Evolutionary conservation across 352 stramenopile species (phyloP).

Genomic region (Phytopythium sindhum): DNA sequence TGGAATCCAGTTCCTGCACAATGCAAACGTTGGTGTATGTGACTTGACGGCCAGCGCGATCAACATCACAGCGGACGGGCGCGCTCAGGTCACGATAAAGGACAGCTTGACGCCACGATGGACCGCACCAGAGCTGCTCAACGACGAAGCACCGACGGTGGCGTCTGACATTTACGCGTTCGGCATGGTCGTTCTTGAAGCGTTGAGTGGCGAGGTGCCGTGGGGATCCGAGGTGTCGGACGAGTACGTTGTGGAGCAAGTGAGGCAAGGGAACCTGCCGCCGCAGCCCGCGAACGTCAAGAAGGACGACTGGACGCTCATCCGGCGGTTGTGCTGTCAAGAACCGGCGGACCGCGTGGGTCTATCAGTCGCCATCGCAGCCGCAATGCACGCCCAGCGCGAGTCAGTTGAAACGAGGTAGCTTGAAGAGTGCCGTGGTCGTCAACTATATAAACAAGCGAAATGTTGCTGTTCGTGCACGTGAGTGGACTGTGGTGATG

Average conservation of each 20-base stretch:
- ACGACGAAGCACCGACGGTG: not conserved
- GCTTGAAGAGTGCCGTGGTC: not conserved
- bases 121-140: constrained; percentile 4
- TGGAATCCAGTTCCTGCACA: constrained; percentile 1
- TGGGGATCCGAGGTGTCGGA: constrained; percentile 23
- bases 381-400: constrained; percentile 1
- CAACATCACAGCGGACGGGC: not conserved
- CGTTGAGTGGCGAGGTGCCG: constrained; percentile 3
- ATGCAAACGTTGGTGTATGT: not conserved
- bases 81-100: constrained; percentile 6
- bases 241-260: constrained; percentile 28
- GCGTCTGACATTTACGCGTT: constrained; percentile 4
- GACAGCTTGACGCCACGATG: not conserved
- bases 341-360: constrained; percentile 23
- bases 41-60: constrained; percentile 1
- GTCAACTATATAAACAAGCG: not conserved
- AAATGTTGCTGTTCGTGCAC: too few species aligned
- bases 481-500: too few species aligned
- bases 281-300: constrained; percentile 21
- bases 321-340: constrained; percentile 21
- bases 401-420: not conserved
- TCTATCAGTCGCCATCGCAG: constrained; percentile 7
- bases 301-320: constrained; percentile 21
- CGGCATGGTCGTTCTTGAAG: constrained; percentile 5
- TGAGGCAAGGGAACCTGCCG: constrained; percentile 41